These are phyloP conservation scores for Colletotrichum orbiculare DNA, from an alignment of 2,329 filamentous ascomycete species.

Conservation along the genomic window DNA sequence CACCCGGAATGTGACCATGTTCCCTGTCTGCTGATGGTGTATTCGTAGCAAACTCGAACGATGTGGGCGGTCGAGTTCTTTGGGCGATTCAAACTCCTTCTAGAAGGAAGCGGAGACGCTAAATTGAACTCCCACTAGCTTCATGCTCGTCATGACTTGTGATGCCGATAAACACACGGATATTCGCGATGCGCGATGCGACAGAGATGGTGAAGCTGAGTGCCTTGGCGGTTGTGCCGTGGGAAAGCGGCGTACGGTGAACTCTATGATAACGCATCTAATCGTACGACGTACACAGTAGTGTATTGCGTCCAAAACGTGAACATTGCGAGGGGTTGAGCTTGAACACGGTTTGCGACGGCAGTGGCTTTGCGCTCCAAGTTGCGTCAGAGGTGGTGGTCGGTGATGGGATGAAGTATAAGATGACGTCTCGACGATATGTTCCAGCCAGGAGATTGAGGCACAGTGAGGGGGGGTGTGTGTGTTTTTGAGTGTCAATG, in stretches of 20 bases:
- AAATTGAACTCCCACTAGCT: slow-evolving; percentile 6
- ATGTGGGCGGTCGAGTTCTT: too few species aligned
- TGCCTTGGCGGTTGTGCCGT: slow-evolving; percentile 22
- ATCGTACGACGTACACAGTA: not conserved
- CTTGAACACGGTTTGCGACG: slow-evolving; percentile 1
- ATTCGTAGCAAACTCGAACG: too few species aligned
- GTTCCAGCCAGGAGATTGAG: too few species aligned
- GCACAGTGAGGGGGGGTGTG: too few species aligned
- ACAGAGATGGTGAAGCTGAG: not conserved
- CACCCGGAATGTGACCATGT: slow-evolving; percentile 8
- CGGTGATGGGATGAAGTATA: slow-evolving; percentile 7
- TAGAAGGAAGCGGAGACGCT: slow-evolving; percentile 12
- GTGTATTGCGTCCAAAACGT: not conserved
- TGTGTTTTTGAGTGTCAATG: too few species aligned
- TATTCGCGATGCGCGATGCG: not conserved
- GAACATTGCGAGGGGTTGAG: not conserved
- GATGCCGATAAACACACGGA: slow-evolving; percentile 10
- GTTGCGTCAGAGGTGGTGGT: not conserved
- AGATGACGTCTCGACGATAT: not conserved
- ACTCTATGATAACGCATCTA: too few species aligned
- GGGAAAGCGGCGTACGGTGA: slow-evolving; percentile 2
- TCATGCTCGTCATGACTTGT: slow-evolving; percentile 22
- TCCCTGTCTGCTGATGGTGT: not conserved
- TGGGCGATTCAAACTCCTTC: not conserved
- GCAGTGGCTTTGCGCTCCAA: slow-evolving; percentile 1